Evolutionary conservation across 2,329 filamentous ascomycete genomes (phyloP).

Genomic region (Chrysoporthe cubensis): DNA sequence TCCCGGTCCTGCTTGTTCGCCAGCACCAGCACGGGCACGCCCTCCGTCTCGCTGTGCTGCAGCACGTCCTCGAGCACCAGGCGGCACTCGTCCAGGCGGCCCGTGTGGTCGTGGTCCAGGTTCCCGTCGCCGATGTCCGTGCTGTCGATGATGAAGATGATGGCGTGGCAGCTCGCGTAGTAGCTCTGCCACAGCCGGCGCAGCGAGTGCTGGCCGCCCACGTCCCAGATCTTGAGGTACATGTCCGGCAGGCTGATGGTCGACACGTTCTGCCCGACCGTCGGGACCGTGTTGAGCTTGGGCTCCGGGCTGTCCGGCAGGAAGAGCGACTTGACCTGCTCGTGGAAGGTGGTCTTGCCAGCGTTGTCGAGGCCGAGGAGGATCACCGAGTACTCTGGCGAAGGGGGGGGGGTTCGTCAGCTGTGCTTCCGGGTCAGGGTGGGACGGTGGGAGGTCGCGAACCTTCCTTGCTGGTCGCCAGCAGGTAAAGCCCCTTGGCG

Average conservation of each 20-base stretch:
- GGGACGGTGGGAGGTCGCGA: constrained; percentile 31
- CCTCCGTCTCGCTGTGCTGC: constrained; percentile 83
- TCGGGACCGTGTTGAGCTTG: constrained; percentile 87
- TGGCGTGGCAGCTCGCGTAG: constrained; percentile 91
- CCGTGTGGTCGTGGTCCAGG: constrained; percentile 54
- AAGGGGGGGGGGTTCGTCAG: constrained; percentile 13
- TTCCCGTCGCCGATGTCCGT: constrained; percentile 88
- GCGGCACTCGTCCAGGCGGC: constrained; percentile 84
- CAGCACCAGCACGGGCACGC: constrained; percentile 87
- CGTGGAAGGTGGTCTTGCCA: constrained; percentile 96
- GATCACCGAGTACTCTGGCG: constrained; percentile 90
- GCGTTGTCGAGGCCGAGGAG: constrained; percentile 97
- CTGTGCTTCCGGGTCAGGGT: background rate
- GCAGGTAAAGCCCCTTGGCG: constrained; percentile 89
- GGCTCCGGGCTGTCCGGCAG: constrained; percentile 63
- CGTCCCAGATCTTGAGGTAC: constrained; percentile 98
- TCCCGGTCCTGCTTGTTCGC: constrained; percentile 98
- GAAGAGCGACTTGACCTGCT: constrained; percentile 92
- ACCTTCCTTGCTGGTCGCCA: constrained; percentile 98
- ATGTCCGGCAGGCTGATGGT: constrained; percentile 90
- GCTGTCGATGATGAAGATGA: constrained; percentile 96
- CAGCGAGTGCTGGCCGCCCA: constrained; percentile 88
- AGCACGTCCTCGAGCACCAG: constrained; percentile 89
- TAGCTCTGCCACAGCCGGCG: constrained; percentile 95
- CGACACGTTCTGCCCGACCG: constrained; percentile 94